These are phyloP conservation scores for Rhodotorula toruloides DNA, from an alignment of 768 basidiomycete species.

Conservation along the genomic window DNA sequence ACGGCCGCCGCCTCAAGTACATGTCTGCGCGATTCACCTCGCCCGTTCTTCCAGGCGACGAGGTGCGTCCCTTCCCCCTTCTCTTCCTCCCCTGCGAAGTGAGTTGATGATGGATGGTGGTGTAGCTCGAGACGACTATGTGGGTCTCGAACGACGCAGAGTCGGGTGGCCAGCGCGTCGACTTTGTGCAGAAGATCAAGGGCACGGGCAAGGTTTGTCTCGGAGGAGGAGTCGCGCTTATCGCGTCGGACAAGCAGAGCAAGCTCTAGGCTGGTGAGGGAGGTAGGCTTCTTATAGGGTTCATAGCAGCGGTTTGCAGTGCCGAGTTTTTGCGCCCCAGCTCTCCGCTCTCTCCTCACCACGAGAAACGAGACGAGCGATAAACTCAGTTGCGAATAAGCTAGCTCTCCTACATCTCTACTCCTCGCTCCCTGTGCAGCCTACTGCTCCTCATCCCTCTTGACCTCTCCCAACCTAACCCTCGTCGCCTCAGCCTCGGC, in stretches of 20 bases:
- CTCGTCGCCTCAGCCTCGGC: constrained; percentile 15
- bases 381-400: too few relatives aligned
- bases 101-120: background rate
- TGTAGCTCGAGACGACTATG: constrained; percentile 31
- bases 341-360: background rate
- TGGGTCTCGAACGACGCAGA: constrained; percentile 29
- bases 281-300: background rate
- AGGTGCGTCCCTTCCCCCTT: constrained; percentile 1
- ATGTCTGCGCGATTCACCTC: constrained; percentile 74
- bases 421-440: background rate
- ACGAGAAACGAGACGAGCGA: too few relatives aligned
- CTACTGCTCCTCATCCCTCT: constrained; percentile 18
- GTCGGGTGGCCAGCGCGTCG: constrained; percentile 31
- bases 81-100: background rate
- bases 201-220: constrained; percentile 31
- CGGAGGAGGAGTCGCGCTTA: constrained; percentile 34
- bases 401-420: too few relatives aligned
- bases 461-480: constrained; percentile 19
- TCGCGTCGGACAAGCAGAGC: constrained; percentile 5
- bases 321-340: background rate
- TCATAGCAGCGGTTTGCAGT: background rate
- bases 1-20: constrained; percentile 60
- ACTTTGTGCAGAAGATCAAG: constrained; percentile 41
- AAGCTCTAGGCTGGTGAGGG: constrained; percentile 10
- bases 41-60: constrained; percentile 45